A percentile compares a stretch with the other conserved stretches of the same genome.
Evolutionary conservation across 371 early-diverging fungal species (phyloP).

Genomic region (Lichtheimia ramosa): DNA sequence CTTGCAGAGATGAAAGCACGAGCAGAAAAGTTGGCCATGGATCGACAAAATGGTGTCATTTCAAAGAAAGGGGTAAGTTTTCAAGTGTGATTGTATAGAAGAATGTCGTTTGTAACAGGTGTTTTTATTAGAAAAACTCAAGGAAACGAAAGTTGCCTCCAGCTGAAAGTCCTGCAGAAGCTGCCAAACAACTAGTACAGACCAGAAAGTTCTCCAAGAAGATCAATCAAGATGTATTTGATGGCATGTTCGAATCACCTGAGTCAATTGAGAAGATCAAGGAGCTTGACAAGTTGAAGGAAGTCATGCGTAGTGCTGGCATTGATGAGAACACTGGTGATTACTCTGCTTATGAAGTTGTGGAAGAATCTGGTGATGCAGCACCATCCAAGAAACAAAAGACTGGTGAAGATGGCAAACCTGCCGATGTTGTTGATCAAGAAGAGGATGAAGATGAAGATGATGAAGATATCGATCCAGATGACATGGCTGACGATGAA

Average conservation of each 20-base stretch:
- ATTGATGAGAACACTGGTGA: conserved; percentile 20
- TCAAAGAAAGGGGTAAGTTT: conserved; percentile 40
- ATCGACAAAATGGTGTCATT: conserved; percentile 51
- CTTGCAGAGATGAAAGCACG: conserved; percentile 71
- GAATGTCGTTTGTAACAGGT: no score
- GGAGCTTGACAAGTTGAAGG: conserved; percentile 28
- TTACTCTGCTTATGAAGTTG: conserved; percentile 38
- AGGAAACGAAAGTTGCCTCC: conserved; percentile 32
- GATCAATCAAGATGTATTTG: conserved; percentile 85
- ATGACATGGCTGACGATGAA: conserved; percentile 50
- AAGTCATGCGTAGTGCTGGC: conserved; percentile 3
- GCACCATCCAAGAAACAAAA: conserved; percentile 19
- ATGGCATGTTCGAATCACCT: conserved; percentile 69
- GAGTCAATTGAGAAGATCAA: conserved; percentile 48
- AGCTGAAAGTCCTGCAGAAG: conserved; percentile 68
- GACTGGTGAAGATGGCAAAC: conserved; percentile 16
- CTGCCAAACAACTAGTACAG: conserved; percentile 70
- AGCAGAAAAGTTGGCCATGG: conserved; percentile 42
- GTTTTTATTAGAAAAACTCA: conserved; percentile 20
- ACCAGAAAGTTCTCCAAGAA: conserved; percentile 82
- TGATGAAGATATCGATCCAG: conserved; percentile 44
- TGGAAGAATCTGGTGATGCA: conserved; percentile 48
- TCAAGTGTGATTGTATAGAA: no score
- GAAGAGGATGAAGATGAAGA: conserved; percentile 50
- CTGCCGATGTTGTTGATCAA: conserved; percentile 23